A percentile compares a stretch with the other conserved stretches of the same genome.
These are phyloP conservation scores for Endotrypanum monterogeii DNA, from an alignment of 208 protist species.

Conservation along the genomic window DNA sequence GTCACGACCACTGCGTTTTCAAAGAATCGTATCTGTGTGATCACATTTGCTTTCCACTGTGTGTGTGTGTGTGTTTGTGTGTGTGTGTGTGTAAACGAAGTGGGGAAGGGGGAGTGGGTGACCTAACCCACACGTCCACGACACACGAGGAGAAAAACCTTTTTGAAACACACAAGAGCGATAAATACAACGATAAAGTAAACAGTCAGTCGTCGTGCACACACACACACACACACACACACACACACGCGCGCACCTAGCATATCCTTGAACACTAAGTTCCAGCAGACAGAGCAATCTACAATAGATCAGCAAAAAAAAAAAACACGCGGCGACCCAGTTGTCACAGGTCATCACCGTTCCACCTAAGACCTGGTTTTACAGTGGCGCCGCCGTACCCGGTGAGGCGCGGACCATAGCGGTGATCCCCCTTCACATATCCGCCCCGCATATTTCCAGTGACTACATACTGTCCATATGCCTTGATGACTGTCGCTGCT, in stretches of 20 bases:
- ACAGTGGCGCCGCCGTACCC: slow-evolving; percentile 83
- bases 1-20: neutral
- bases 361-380: slow-evolving; percentile 85
- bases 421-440: slow-evolving; percentile 84
- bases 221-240: too few species aligned
- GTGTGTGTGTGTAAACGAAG: too few species aligned
- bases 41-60: neutral
- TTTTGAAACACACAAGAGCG: neutral
- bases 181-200: neutral
- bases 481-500: slow-evolving; percentile 54
- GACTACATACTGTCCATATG: slow-evolving; percentile 78
- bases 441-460: slow-evolving; percentile 89
- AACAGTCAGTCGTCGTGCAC: neutral
- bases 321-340: neutral
- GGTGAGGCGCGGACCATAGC: slow-evolving; percentile 81
- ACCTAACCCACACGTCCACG: neutral
- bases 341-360: slow-evolving; percentile 75
- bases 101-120: too few species aligned
- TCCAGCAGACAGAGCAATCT: neutral
- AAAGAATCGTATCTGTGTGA: neutral
- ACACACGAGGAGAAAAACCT: neutral
- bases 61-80: neutral
- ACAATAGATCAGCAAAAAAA: too few species aligned
- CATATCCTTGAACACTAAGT: neutral
- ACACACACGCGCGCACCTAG: too few species aligned